These are phyloP conservation scores for Podospora australis DNA, from an alignment of 495 filamentous ascomycete species.

Conservation along the genomic window DNA sequence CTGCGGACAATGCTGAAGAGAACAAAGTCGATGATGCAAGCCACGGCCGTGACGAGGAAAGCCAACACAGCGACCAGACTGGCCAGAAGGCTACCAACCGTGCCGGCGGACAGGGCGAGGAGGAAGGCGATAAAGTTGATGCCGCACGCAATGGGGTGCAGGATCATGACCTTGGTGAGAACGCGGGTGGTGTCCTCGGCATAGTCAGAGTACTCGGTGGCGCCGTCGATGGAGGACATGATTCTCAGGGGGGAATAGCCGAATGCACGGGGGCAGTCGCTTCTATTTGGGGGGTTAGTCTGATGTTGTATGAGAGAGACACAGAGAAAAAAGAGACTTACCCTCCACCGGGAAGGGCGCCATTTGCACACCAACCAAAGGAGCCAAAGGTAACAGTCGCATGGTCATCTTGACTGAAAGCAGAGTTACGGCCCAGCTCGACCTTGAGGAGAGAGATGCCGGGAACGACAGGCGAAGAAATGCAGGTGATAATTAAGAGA, in stretches of 20 bases:
- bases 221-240: constrained; percentile 28
- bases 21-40: constrained; percentile 51
- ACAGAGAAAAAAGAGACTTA: constrained; percentile 8
- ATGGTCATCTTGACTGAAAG: no score
- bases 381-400: constrained; percentile 48
- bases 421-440: constrained; percentile 26
- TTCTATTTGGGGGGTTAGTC: constrained; percentile 27
- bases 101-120: constrained; percentile 45
- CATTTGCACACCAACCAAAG: constrained; percentile 48
- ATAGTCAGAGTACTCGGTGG: constrained; percentile 36
- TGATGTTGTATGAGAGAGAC: background rate
- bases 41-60: constrained; percentile 49
- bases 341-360: constrained; percentile 15
- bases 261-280: constrained; percentile 39
- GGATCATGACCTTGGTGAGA: constrained; percentile 52
- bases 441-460: constrained; percentile 47
- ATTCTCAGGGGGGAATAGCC: constrained; percentile 49
- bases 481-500: constrained; percentile 52
- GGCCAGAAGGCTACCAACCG: constrained; percentile 47
- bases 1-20: constrained; percentile 46
- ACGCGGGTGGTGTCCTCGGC: constrained; percentile 36
- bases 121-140: constrained; percentile 55
- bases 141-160: constrained; percentile 54
- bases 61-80: constrained; percentile 42
- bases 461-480: constrained; percentile 51